phyloP scores from a whole-genome alignment of 2,329 filamentous ascomycete genomes.

The Cladosporium sp. region DNA sequence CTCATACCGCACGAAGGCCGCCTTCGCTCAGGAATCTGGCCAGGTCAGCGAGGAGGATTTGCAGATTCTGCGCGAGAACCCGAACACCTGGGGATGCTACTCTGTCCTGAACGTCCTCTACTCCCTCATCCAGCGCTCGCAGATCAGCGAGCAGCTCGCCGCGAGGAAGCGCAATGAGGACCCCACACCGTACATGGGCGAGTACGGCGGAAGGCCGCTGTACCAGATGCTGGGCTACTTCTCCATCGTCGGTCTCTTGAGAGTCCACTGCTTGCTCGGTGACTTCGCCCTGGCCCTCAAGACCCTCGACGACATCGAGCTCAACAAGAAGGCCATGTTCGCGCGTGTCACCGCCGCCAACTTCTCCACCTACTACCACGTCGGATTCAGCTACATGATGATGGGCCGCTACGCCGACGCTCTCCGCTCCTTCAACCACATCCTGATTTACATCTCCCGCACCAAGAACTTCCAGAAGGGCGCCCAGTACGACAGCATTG shows the following conservation, averaged over 20 bases:
- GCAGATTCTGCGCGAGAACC: conserved; percentile 87
- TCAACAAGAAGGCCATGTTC: conserved; percentile 99
- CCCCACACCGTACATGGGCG: conserved; percentile 80
- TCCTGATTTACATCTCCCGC: conserved; percentile 95
- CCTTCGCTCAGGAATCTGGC: conserved; percentile 56
- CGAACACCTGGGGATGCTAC: conserved; percentile 99
- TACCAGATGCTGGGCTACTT: conserved; percentile 99
- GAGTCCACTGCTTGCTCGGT: conserved; percentile 92
- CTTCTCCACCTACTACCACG: conserved; percentile 99
- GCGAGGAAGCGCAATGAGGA: conserved; percentile 96
- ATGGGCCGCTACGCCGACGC: conserved; percentile 99
- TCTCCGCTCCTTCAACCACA: conserved; percentile 99
- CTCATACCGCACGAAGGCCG: conserved; percentile 89
- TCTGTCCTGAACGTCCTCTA: conserved; percentile 98
- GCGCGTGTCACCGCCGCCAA: conserved; percentile 98
- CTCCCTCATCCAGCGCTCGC: conserved; percentile 96
- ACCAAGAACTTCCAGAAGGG: conserved; percentile 99
- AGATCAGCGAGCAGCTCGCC: conserved; percentile 95
- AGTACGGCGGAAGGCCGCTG: conserved; percentile 90
- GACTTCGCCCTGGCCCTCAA: conserved; percentile 98
- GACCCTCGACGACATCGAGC: conserved; percentile 98
- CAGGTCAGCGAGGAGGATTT: conserved; percentile 89
- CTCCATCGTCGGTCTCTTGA: conserved; percentile 94
- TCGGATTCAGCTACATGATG: conserved; percentile 99
- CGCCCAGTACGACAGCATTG: conserved; percentile 95